Evolutionary conservation across 768 basidiomycete genomes (phyloP).

Genomic region (Tricholomella constricta): DNA sequence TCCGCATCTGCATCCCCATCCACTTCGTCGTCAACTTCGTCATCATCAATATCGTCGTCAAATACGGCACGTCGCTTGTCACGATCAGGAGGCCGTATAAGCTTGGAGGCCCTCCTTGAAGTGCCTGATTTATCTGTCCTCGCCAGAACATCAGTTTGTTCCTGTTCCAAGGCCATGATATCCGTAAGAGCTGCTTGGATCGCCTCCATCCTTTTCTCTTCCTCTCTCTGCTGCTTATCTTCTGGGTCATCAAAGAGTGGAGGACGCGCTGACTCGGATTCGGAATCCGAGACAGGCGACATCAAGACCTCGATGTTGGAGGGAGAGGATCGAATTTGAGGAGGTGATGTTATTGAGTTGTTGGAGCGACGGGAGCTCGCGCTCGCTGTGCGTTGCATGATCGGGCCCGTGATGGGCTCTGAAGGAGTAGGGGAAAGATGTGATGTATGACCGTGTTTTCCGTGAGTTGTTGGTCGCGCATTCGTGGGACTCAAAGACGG

Average conservation of each 20-base stretch:
- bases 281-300: slow-evolving; percentile 60
- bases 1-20: slow-evolving; percentile 44
- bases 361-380: slow-evolving; percentile 40
- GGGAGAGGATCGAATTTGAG: slow-evolving; percentile 29
- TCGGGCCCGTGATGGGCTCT: slow-evolving; percentile 39
- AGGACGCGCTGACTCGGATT: slow-evolving; percentile 59
- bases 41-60: slow-evolving; percentile 46
- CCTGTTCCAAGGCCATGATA: slow-evolving; percentile 86
- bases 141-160: slow-evolving; percentile 27
- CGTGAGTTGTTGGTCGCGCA: slow-evolving; percentile 13
- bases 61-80: slow-evolving; percentile 33
- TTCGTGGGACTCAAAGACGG: not conserved
- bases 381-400: slow-evolving; percentile 43
- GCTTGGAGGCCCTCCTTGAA: slow-evolving; percentile 8
- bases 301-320: slow-evolving; percentile 83
- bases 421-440: slow-evolving; percentile 11
- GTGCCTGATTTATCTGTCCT: not conserved
- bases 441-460: slow-evolving; percentile 14
- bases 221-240: slow-evolving; percentile 66
- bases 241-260: slow-evolving; percentile 84
- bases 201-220: slow-evolving; percentile 89
- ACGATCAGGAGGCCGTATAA: slow-evolving; percentile 4
- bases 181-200: slow-evolving; percentile 95
- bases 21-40: slow-evolving; percentile 49
- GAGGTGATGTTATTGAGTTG: slow-evolving; percentile 24